Base-by-base conservation (phyloP, 495 filamentous ascomycete genomes). In the Clavariopsis aquatica region DNA sequence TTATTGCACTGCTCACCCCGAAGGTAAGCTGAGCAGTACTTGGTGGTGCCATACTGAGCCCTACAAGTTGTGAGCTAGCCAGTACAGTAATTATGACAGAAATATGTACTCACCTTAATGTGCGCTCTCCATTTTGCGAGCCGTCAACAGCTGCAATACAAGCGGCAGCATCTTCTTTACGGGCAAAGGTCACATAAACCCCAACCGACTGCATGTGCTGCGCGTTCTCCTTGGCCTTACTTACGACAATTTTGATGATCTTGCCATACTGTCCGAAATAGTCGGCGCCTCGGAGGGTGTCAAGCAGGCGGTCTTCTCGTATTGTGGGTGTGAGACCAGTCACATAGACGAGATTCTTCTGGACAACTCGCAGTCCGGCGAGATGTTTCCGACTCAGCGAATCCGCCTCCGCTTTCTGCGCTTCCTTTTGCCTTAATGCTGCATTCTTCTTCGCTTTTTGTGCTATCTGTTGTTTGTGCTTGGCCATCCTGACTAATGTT, bases 221-320 rank as follows among this genome's bases (percentile, higher is more conserved):
- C 15, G 86, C 82, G 58, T 86, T 85, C 12, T 86, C 84, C 74
- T 93, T 93, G 1, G 92, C 86, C 73, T 96, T 98, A 79, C 93
- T 97, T 58, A 99, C 96, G 47, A 96, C 96, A 41, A 99, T 98
- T 72, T 99, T 99, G 68, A 94, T 86, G 66, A 99, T 99, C 72
- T 94, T 93, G 66, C 95, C 95, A 73, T 99, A 99, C 73, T 98
- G 95, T 4, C 95, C 95, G 72, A 99, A 99, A 73, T 97, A 99
- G 65, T 96, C 87, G 49, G 83, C 82, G 46, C 91, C 90, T 51
- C 95, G 87, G 20, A 99, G 80, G 0, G 92, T 96, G 72, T 89
- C 86, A 55, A 96, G 80, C 9, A 98, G 82, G 64, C 91, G 91
- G 72, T 97, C 92, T 74, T 98, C 95, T 36, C 87, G 87, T 70